Evolutionary conservation across 192 early-diverging fungal species (phyloP).

Genomic region (Thoreauomyces humboldtii): DNA sequence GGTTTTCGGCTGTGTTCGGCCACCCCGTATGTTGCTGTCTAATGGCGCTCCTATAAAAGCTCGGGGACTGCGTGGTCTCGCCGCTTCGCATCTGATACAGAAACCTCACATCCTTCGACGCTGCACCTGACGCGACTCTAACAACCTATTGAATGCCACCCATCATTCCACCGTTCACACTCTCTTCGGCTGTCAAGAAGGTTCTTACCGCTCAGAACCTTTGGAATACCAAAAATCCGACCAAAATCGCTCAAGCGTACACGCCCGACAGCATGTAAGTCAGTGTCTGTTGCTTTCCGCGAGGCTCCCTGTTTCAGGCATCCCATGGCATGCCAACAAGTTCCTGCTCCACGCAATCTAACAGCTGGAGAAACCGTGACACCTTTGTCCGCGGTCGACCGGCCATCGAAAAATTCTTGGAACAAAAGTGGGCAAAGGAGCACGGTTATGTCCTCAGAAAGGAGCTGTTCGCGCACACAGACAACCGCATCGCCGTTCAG

Average conservation of each 20-base stretch:
- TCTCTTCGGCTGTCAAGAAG: background rate
- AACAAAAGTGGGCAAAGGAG: slow-evolving; percentile 44
- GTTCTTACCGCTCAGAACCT: background rate
- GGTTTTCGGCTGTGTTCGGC: no score
- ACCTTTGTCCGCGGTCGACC: slow-evolving; percentile 40
- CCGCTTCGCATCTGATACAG: no score
- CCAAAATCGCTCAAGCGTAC: slow-evolving; percentile 4
- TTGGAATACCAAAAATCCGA: background rate
- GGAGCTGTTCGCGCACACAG: slow-evolving; percentile 46
- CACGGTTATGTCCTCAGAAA: slow-evolving; percentile 43
- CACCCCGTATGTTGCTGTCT: no score
- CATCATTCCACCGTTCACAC: slow-evolving; percentile 5
- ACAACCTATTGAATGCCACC: no score
- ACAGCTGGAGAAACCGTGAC: slow-evolving; percentile 44
- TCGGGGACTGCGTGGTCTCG: no score
- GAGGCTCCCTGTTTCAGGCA: no score
- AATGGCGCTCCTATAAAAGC: no score
- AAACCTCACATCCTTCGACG: no score
- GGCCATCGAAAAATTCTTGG: slow-evolving; percentile 32
- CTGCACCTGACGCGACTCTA: no score
- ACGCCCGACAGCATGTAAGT: background rate
- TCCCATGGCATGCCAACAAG: no score
- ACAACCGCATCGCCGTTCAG: slow-evolving; percentile 48
- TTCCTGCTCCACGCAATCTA: no score
- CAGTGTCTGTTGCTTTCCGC: no score